Evolutionary conservation across 495 filamentous ascomycete species (phyloP).

Genomic region (Margaritispora aquatica): DNA sequence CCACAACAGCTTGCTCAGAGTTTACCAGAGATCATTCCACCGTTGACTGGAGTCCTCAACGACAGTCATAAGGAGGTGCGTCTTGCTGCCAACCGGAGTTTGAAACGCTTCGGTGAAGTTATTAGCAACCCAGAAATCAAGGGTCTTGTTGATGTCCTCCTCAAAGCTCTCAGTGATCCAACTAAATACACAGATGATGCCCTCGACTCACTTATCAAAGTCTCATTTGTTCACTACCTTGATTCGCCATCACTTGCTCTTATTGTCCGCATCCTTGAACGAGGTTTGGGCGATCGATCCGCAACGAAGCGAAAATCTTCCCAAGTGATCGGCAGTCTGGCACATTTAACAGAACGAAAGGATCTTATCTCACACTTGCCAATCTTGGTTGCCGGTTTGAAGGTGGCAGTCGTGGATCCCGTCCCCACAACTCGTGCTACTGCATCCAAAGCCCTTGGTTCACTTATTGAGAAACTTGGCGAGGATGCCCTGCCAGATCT

Average conservation of each 20-base stretch:
- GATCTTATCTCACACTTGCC: slow-evolving; percentile 89
- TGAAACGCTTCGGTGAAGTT: slow-evolving; percentile 96
- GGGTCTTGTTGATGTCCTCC: slow-evolving; percentile 76
- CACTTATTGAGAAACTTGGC: slow-evolving; percentile 92
- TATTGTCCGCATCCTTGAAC: slow-evolving; percentile 90
- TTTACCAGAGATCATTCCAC: slow-evolving; percentile 92
- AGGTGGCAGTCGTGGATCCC: slow-evolving; percentile 84
- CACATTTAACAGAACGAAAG: slow-evolving; percentile 93
- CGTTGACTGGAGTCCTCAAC: slow-evolving; percentile 86
- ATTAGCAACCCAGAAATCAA: slow-evolving; percentile 98
- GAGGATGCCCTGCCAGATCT: slow-evolving; percentile 96
- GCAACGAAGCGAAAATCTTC: slow-evolving; percentile 92
- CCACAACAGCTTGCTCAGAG: slow-evolving; percentile 89
- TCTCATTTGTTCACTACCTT: slow-evolving; percentile 92
- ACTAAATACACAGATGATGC: slow-evolving; percentile 97
- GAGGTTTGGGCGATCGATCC: slow-evolving; percentile 83
- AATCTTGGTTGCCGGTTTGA: slow-evolving; percentile 84
- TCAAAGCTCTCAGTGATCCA: slow-evolving; percentile 95
- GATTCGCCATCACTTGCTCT: slow-evolving; percentile 93
- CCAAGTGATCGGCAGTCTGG: slow-evolving; percentile 94
- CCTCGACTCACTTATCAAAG: slow-evolving; percentile 88
- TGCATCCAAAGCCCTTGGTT: slow-evolving; percentile 91
- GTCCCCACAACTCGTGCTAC: slow-evolving; percentile 96
- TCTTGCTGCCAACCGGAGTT: slow-evolving; percentile 81
- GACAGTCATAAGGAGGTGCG: slow-evolving; percentile 98